Evolutionary conservation across 2,329 filamentous ascomycete genomes (phyloP), one percentile per base, ranked within the genome.

Genomic region (Penicillium sp.): DNA sequence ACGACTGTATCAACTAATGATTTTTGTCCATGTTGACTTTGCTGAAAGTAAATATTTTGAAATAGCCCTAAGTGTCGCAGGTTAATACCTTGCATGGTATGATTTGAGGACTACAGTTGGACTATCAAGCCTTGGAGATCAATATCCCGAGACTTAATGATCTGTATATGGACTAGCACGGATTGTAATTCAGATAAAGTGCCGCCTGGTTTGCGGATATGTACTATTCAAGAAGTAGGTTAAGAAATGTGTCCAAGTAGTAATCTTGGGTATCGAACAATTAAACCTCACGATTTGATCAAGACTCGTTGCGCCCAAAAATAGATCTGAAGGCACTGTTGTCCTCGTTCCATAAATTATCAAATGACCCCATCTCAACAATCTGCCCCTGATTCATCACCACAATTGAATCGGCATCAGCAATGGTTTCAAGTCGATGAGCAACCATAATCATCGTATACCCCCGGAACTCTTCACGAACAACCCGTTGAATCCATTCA

Each of bases 1-100:
- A 64, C 48, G 56, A 61, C 51, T 64, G 62, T 60, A 59, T 63
- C 56, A 52, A 61, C 48, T 61, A 61, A 63, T 62, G 63, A 65
- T 59, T 60, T 22, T 61, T 31, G 29, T 26, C 45, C 52, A 53
- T 60, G 29, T 58, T 56, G 53, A 48, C 45, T 59, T 58, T 57
- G 44, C 50, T 63, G 59, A 57, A 62, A 19, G n/a, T 39, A n/a
- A 39, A 39, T 39, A n/a, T 3, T 39, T 19, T 19, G 13, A 33
- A 33, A 11, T 31, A 13, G 16, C 1, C 31, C 31, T 33, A 5
- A 7, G 6, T 14, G 13, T 33, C 31, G 13, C 14, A 6, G 1
- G 13, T 16, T 14, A 11, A 31, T 13, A 13, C 11, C 29, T 31
- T 31, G 29, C 13, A 31, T 29, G 4, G 13, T 13, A 10, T 29